Evolutionary conservation across 2,329 filamentous ascomycete species (phyloP), one percentile per base, ranked within the genome.

Genomic region (Hypomyces perniciosus): DNA sequence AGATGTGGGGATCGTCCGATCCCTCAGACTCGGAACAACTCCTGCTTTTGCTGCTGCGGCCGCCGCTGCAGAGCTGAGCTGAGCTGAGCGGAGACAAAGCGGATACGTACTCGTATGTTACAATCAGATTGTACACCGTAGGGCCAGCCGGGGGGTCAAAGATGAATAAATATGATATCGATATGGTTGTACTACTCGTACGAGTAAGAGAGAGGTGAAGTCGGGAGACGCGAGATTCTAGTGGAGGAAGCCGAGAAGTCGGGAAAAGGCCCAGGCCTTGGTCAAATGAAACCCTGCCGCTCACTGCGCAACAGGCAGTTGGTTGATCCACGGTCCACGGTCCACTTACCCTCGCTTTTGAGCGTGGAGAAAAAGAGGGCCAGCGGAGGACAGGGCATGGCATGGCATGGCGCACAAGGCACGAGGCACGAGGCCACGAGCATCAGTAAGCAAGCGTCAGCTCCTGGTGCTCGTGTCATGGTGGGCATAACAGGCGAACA

Each of bases 1-100:
- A 44, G 42, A 38, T 53, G 51, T 53, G 51, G 51, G 48, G 51
- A 53, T 53, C 48, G 27, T 31, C 51, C 46, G 46, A 50, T 46
- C 35, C 35, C 50, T 41, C 28, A 8, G 26, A 26, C 51, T 9
- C 44, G 10, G 8, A 13, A 8, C 26, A 4, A 27, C 51, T 50
- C 45, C 48, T 28, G 26, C 44, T 52, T 45, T 40, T 43, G 31
- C 45, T 47, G 39, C 26, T 43, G 40, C 40, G 29, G 41, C 40
- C 43, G 48, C 48, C 27, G 38, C 37, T 51, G 43, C 48, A 51
- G 43, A 42, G 43, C 45, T 47, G 45, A 37, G 43, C 45, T 47
- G 45, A 37, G 48, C 48, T 35, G 48, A 50, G 48, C 44, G 39
- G 42, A 38, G 20, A 20, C 20, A 20, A 29, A 51, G 48, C 48